phyloP scores from a whole-genome alignment of 805 yeast species.

The Nakazawaea molendinolei region DNA sequence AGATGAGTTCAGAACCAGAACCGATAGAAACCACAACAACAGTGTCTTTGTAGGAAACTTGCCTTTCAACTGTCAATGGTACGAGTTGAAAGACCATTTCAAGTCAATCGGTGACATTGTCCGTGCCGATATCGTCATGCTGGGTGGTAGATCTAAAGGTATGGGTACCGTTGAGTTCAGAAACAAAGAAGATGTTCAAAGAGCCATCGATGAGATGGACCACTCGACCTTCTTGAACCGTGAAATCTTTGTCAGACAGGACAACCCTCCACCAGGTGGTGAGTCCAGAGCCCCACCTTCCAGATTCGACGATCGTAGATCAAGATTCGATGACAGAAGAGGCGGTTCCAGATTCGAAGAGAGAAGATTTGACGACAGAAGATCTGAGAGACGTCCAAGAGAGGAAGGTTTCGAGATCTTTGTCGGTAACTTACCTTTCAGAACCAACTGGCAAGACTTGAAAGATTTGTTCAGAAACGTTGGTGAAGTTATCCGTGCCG shows the following conservation, averaged over 20 bases:
- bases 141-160: constrained; percentile 77
- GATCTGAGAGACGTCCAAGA: constrained; percentile 15
- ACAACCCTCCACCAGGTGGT: constrained; percentile 73
- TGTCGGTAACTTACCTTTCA: constrained; percentile 77
- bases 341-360: constrained; percentile 17
- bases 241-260: constrained; percentile 83
- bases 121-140: constrained; percentile 76
- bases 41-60: constrained; percentile 71
- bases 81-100: constrained; percentile 55
- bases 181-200: constrained; percentile 53
- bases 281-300: constrained; percentile 12
- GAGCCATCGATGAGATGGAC: constrained; percentile 66
- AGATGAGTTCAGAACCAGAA: constrained; percentile 28
- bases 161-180: constrained; percentile 88
- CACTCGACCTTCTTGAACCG: constrained; percentile 64
- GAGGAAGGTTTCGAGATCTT: constrained; percentile 49
- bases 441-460: constrained; percentile 76
- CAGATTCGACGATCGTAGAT: constrained; percentile 17
- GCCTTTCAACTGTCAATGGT: constrained; percentile 56
- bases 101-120: constrained; percentile 57
- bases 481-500: constrained; percentile 80
- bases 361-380: constrained; percentile 15
- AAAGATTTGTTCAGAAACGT: constrained; percentile 76
- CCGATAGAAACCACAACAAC: constrained; percentile 56
- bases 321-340: constrained; percentile 15